Base-by-base conservation (phyloP, 768 basidiomycete species). In the Calocybe indica region DNA sequence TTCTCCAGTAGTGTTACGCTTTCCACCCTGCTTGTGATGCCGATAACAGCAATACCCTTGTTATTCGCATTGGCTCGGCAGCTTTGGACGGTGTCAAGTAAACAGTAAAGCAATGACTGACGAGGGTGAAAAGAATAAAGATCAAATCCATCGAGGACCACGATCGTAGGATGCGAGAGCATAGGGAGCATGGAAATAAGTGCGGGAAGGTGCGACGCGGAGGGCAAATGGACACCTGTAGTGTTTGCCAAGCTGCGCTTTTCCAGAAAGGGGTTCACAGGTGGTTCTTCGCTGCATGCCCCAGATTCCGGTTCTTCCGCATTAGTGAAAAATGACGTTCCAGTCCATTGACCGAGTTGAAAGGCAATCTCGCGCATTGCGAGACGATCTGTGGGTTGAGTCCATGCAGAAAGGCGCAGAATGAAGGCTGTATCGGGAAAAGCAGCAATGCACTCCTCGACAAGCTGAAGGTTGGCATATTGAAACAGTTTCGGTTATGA, bases 351-450 rank as follows among this genome's bases (percentile, higher is more conserved):
- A 12, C 78, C 68, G 6, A 98, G 70, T 58, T 99, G 96, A 43
- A 83, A 70, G 0, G 91, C 92, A 53, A 98, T 88, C 63, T 96
- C 92, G 8, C 88, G 82, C 62, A 98, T 78, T n/a, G 96, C 96
- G 8, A 90, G 70, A 32, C 88, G 78, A 62, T 98, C 96, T 30
- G 83, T 91, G 29, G 74, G 78, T 55, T 98, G 93, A 1, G 83
- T 76, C 65, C 90, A 82, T 0, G 93, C 96, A 14, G 88, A 90
- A 2, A 99, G 73, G 1, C 85, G 82, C 39, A 99, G 73, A 40
- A 92, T 62, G 48, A 95, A 82, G 0, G 88, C 84, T 38, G 70
- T 66, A 6, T 61, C 62, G 5, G 72, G 55, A 7, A 84, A 57
- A 1, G 68, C 52, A 11, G 67, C 53, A 31, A 92, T 62, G 37